Evolutionary conservation across 2,329 filamentous ascomycete species (phyloP).

Genomic region (Lasiodiplodia citricola): DNA sequence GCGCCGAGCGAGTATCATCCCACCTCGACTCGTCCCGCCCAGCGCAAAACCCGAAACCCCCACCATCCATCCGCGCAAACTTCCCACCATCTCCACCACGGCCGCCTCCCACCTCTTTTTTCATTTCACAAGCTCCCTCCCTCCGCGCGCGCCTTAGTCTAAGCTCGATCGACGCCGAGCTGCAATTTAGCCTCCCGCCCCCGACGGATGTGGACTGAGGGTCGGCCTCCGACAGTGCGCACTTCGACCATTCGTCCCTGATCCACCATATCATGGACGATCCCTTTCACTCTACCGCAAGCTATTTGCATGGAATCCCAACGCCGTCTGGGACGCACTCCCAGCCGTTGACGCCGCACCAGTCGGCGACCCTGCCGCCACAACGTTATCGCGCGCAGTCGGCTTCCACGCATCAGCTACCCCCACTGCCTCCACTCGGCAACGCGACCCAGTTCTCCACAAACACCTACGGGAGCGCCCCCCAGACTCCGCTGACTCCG

Average conservation of each 20-base stretch:
- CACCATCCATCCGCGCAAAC: conserved; percentile 20
- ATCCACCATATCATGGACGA: conserved; percentile 28
- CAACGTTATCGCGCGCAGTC: conserved; percentile 27
- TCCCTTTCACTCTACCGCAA: conserved; percentile 21
- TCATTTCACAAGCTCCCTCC: neutral
- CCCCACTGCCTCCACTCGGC: conserved; percentile 28
- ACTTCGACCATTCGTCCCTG: conserved; percentile 7
- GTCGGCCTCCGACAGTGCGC: conserved; percentile 20
- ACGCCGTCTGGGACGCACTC: conserved; percentile 26
- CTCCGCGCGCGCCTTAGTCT: conserved; percentile 8
- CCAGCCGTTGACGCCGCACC: conserved; percentile 27
- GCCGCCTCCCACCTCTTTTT: neutral
- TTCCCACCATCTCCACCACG: conserved; percentile 23
- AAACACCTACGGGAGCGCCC: conserved; percentile 28
- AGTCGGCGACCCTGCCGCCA: conserved; percentile 24
- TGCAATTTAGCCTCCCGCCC: conserved; percentile 17
- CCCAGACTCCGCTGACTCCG: conserved; percentile 39
- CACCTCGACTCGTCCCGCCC: conserved; percentile 26
- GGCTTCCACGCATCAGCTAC: conserved; percentile 27
- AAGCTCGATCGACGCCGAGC: conserved; percentile 22
- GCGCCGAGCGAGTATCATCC: conserved; percentile 26
- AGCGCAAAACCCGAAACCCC: conserved; percentile 24
- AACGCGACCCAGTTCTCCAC: conserved; percentile 27
- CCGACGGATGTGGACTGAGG: conserved; percentile 26
- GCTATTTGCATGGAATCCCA: conserved; percentile 27